These are phyloP conservation scores for Cucurbita pepo DNA, from an alignment of 306 rosid species.

Conservation along the genomic window DNA sequence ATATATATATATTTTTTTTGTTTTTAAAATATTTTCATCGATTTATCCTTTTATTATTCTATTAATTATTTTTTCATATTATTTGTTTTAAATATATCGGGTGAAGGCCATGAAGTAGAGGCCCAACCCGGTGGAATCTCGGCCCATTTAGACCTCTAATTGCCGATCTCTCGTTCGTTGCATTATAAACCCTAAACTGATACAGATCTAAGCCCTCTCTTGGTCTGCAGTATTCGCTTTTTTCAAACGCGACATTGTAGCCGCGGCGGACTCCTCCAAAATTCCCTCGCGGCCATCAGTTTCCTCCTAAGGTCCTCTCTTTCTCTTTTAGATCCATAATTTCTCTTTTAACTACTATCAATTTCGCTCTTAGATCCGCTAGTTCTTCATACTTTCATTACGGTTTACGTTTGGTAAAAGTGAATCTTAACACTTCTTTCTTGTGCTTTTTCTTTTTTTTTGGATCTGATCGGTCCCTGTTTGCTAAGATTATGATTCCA, in stretches of 20 bases:
- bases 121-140: neutral
- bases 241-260: neutral
- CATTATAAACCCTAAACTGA: neutral
- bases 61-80: no score
- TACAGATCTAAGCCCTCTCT: neutral
- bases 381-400: neutral
- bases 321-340: neutral
- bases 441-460: neutral
- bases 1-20: no score
- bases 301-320: neutral
- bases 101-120: neutral
- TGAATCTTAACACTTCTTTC: neutral
- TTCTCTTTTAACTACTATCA: neutral
- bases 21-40: no score
- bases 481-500: neutral
- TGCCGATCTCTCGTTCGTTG: neutral
- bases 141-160: neutral
- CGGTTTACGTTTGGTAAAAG: neutral
- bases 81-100: neutral
- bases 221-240: neutral
- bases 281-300: constrained; percentile 4
- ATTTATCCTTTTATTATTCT: no score
- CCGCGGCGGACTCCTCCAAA: constrained; percentile 2
- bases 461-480: neutral
- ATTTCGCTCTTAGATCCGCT: neutral